These are phyloP conservation scores for Xylariaceae sp. DNA, from an alignment of 2,329 filamentous ascomycete species.

Conservation along the genomic window DNA sequence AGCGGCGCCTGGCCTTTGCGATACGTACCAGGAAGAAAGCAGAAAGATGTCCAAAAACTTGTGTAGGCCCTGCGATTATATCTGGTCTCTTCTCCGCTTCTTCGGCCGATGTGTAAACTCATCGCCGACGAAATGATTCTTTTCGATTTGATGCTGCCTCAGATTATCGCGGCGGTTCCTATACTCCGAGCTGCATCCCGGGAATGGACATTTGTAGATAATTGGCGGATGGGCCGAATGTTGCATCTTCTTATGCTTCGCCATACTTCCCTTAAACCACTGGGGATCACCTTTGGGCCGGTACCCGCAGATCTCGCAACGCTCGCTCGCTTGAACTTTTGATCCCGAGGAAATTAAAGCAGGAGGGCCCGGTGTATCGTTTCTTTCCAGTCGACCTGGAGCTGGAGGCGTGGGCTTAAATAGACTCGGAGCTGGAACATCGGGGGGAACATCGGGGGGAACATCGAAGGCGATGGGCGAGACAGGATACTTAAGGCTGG, in stretches of 20 bases:
- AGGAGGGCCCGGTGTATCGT: slow-evolving; percentile 10
- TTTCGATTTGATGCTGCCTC: slow-evolving; percentile 51
- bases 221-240: slow-evolving; percentile 44
- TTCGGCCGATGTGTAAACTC: slow-evolving; percentile 37
- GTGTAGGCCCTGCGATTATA: too few relatives aligned
- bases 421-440: slow-evolving; percentile 8
- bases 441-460: slow-evolving; percentile 15
- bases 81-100: slow-evolving; percentile 36
- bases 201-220: slow-evolving; percentile 49
- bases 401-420: slow-evolving; percentile 16
- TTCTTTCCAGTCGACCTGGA: slow-evolving; percentile 10
- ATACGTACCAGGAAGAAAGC: too few relatives aligned
- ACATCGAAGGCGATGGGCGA: slow-evolving; percentile 14
- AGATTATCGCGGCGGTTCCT: slow-evolving; percentile 52
- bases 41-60: too few relatives aligned
- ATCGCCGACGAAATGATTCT: slow-evolving; percentile 48
- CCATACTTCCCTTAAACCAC: slow-evolving; percentile 55
- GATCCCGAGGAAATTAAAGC: slow-evolving; percentile 19
- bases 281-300: slow-evolving; percentile 51
- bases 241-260: slow-evolving; percentile 52
- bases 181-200: slow-evolving; percentile 50
- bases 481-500: slow-evolving; percentile 18
- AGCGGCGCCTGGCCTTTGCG: slow-evolving; percentile 8
- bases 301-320: slow-evolving; percentile 50
- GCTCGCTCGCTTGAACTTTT: slow-evolving; percentile 39